Evolutionary conservation across 2,329 filamentous ascomycete genomes (phyloP), one percentile per base, ranked within the genome.

Genomic region (Fusarium nurragi): DNA sequence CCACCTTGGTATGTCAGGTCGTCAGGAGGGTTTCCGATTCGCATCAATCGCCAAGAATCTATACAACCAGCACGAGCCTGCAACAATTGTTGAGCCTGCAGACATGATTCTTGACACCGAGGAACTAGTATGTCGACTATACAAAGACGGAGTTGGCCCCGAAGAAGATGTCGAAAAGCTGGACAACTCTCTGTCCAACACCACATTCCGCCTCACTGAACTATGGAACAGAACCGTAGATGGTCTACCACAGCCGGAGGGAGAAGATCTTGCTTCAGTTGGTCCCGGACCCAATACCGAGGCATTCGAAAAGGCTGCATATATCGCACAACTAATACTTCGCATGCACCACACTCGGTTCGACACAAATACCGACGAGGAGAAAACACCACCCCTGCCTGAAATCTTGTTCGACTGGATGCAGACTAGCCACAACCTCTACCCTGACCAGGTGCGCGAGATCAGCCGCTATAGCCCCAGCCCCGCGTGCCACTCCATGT

Each of bases 381-480:
- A 76, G 28, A 78, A 80, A 67, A 73, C 75, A 2, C 81, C 82
- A 3, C 84, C 91, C 1, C 80, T 96, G 18, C 92, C 94, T 1
- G 89, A 90, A 72, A 85, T 93, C 16, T 80, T 98, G 14, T 88
- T 97, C 62, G 86, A 91, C 70, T 98, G 94, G 94, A 82, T 97
- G 65, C 85, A 91, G 52, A 82, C 83, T 16, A 86, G 92, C 71
- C 92, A 97, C 73, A 88, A 91, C 63, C 84, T 90, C 23, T 91
- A 91, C 69, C 83, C 84, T 3, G 83, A 87, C 48, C 90, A 94
- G 70, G 80, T 91, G 22, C 81, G 87, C 34, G 82, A 88, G 5
- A 84, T 97, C 22, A 80, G 86, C 62, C 82, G 83, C 25, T 79
- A 88, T 68, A 83, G 83, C 41, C 91, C 91, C 1, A 91, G 91